Base-by-base conservation (phyloP, 495 filamentous ascomycete genomes). In the Penicillium egyptiacum region DNA sequence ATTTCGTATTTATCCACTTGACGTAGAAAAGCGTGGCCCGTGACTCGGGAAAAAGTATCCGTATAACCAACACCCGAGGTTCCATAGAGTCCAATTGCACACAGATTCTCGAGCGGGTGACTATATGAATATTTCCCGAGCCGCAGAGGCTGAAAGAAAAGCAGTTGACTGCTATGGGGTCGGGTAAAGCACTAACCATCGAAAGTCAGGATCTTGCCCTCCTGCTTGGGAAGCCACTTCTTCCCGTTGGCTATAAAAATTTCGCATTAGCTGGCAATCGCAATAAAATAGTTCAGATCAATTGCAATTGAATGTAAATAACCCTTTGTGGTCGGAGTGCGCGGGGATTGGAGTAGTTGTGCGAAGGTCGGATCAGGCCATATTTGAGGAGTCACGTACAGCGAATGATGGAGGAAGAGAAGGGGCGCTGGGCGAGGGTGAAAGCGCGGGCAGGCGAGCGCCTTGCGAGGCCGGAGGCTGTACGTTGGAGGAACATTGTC, bases 401-500 rank as follows among this genome's bases (percentile, higher is more conserved):
- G 67, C 78, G 76, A 60, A 68, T 56, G 64, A 79, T 61, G 58
- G 77, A 78, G 44, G 77, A 75, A 57, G 78, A 77, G 65, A 81
- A 79, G 10, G 74, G 70, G 65, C 77, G 77, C 64, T 67, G 64
- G 37, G 64, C 64, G 54, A 68, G 67, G 50, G 73, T 77, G 59
- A 82, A 62, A 64, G 85, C 82, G 60, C 80, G 74, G 68, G 82
- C 75, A 61, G 83, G 83, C 54, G 83, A 83, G 67, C 89, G 89
- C 74, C 88, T 83, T 57, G 84, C 86, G 62, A 87, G 80, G 67
- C 84, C 81, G 64, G 89, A 72, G 66, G 84, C 88, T 62, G 90
- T 84, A 74, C 91, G 89, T 77, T 89, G 87, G 70, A 94, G 78
- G 75, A 93, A 89, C 89, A 93, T 94, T 78, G 76, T 80, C 68